Base-by-base conservation (phyloP, 192 early-diverging fungal genomes). In the Gonapodya prolifera region DNA sequence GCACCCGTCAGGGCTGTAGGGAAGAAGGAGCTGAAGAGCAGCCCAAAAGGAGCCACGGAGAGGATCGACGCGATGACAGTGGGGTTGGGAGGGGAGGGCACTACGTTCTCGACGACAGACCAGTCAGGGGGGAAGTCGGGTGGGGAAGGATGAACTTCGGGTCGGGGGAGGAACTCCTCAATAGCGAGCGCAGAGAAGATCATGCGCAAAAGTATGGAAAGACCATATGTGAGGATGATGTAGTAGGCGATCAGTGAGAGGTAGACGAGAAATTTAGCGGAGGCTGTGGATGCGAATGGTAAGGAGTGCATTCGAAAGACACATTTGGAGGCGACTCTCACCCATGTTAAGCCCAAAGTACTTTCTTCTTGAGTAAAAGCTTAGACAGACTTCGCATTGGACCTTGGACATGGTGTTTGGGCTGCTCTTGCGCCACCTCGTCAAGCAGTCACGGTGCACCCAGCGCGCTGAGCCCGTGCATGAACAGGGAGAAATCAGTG, bases 301-400 rank as follows among this genome's bases (percentile, higher is more conserved):
- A 2, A 30, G 71, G 32, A 16, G 71, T 2, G 31, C 71, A 13
- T 30, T 13, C 71, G 45, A 23, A 73, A 29, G 28, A 18, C 71
- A 32, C 32, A 73, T 29, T 13, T 73, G 71, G 8, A 32, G 18
- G 2, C 71, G 8, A 32, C 45, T 16, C 45, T 61, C 45, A 61
- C 45, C 45, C 45, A 61, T 61, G 23, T 61, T 61, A 16, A 61
- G 23, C 45, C 45, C 45, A 23, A 8, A 61, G 23, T 61, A 61
- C 45, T 61, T 61, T 23, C 23, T 61, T 23, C 45, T 61, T 23
- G 45, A 16, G 23, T 61, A 61, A 23, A 61, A 61, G 45, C 45
- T 61, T 23, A 61, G 31, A 32, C 71, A 73, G 18, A 73, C 71
- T 32, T 73, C 71, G 71, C 71, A 73, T 29, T 73, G 71, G 18